Evolutionary conservation across 345 rosid species (phyloP), one percentile per base, ranked within the genome.

Genomic region (Populus davidiana): DNA sequence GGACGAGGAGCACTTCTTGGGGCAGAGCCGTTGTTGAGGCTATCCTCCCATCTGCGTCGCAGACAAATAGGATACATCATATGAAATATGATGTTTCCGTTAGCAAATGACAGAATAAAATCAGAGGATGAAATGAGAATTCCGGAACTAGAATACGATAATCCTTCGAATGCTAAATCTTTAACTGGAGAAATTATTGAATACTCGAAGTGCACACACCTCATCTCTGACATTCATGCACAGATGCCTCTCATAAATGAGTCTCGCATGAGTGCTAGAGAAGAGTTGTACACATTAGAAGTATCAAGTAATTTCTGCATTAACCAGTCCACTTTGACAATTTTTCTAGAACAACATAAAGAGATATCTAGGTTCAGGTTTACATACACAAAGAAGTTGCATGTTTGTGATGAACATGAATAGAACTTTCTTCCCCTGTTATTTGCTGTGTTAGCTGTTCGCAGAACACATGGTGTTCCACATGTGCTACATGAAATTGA

Each of bases 401-500:
- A 96, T 67, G 86, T 89, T 73, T 83, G 90, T 36, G 93, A 86
- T 81, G 85, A 86, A 84, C 98, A 93, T 35, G 94, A 90, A 86
- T 86, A 96, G 87, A 96, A 96, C 81, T 88, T 90, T 70, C 99
- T 90, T 81, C 99, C 99, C 74, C 93, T 86, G 86, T 96, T 96
- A 81, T 85, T 91, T 77, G 85, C 91, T 1, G 98, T 93, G 81
- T 92, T 96, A 27, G 99, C 98, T 49, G 93, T 90, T 82, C 96
- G 94, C 75, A 91, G 56, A 54, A 78, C 83, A 79, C 99, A 93
- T 36, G 80, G 71, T 50, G 87, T 73, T 82, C 97, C 94, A 71
- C 98, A 96, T 39, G 86, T 86, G 77, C 76, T 84, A 79, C 99
- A 96, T 44, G 91, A 65, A 38, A 91, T 69, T 50, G 91, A 80